These are phyloP conservation scores for Leishmania martiniquensis DNA, from an alignment of 208 protist species.

Conservation along the genomic window DNA sequence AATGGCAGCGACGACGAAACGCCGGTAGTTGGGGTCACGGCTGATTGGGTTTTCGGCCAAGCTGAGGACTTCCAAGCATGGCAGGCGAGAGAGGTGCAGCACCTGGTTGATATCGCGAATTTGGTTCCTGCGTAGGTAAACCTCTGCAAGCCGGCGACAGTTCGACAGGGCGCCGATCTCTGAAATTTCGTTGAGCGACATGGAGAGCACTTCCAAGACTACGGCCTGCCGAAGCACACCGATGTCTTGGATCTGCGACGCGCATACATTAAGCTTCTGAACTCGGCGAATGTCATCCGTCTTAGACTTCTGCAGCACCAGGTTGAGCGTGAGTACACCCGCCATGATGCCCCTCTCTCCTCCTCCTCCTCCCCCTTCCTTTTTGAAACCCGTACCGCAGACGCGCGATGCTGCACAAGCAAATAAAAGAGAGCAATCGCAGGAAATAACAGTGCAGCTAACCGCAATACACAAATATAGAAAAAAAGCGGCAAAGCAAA, in stretches of 20 bases:
- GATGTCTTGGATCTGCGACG: slow-evolving; percentile 82
- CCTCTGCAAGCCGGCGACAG: slow-evolving; percentile 65
- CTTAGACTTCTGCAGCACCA: slow-evolving; percentile 86
- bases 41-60: slow-evolving; percentile 88
- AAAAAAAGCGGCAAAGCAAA: slow-evolving; percentile 11
- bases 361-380: no score
- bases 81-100: slow-evolving; percentile 76
- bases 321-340: slow-evolving; percentile 79
- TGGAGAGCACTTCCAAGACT: slow-evolving; percentile 83
- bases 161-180: slow-evolving; percentile 76
- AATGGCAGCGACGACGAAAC: slow-evolving; percentile 87
- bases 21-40: slow-evolving; percentile 87
- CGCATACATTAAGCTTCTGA: slow-evolving; percentile 89
- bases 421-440: slow-evolving; percentile 11
- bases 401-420: background rate
- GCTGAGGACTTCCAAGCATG: slow-evolving; percentile 73
- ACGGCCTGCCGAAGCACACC: slow-evolving; percentile 66
- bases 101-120: slow-evolving; percentile 89
- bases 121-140: slow-evolving; percentile 88
- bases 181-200: slow-evolving; percentile 87
- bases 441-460: slow-evolving; percentile 14
- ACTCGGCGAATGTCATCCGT: slow-evolving; percentile 80
- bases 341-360: slow-evolving; percentile 49
- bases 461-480: background rate
- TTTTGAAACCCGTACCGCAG: no score